These are phyloP conservation scores for Aspergillus proliferans DNA, from an alignment of 2,329 filamentous ascomycete genomes.

Conservation along the genomic window DNA sequence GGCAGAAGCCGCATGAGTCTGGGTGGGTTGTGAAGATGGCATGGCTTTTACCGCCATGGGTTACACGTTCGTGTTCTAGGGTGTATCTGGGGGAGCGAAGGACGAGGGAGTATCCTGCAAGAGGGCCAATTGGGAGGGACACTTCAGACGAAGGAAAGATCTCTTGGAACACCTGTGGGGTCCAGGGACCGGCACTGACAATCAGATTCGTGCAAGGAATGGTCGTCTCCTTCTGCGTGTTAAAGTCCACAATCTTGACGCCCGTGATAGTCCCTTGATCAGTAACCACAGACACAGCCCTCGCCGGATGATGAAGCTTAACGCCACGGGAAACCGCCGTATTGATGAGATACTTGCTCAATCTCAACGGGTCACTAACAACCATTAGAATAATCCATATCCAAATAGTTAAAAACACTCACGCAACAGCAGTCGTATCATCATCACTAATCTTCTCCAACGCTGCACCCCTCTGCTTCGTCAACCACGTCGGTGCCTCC, in stretches of 20 bases:
- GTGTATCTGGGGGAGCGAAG: slow-evolving; percentile 52
- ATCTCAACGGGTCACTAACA: slow-evolving; percentile 56
- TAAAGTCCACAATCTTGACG: slow-evolving; percentile 45
- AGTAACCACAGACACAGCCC: slow-evolving; percentile 47
- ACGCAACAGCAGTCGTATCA: slow-evolving; percentile 60
- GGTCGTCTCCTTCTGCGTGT: slow-evolving; percentile 15
- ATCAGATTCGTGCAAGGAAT: slow-evolving; percentile 61
- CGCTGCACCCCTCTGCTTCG: slow-evolving; percentile 47
- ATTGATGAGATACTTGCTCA: slow-evolving; percentile 61
- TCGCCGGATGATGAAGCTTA: slow-evolving; percentile 59
- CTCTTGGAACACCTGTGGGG: slow-evolving; percentile 55
- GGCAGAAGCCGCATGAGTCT: slow-evolving; percentile 51
- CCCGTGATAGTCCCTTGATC: slow-evolving; percentile 49
- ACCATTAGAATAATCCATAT: background rate
- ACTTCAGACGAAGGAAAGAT: slow-evolving; percentile 56
- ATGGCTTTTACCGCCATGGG: slow-evolving; percentile 51
- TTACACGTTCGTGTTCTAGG: slow-evolving; percentile 21
- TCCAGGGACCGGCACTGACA: slow-evolving; percentile 67
- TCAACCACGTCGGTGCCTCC: slow-evolving; percentile 54
- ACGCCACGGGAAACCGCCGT: slow-evolving; percentile 57
- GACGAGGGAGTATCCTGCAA: slow-evolving; percentile 69
- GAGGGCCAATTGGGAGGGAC: slow-evolving; percentile 52
- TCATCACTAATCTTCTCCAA: slow-evolving; percentile 58
- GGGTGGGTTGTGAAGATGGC: slow-evolving; percentile 61
- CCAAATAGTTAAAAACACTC: slow-evolving; percentile 22